These are phyloP conservation scores for Naegleria fowleri DNA, from an alignment of 208 protist genomes.

Conservation along the genomic window DNA sequence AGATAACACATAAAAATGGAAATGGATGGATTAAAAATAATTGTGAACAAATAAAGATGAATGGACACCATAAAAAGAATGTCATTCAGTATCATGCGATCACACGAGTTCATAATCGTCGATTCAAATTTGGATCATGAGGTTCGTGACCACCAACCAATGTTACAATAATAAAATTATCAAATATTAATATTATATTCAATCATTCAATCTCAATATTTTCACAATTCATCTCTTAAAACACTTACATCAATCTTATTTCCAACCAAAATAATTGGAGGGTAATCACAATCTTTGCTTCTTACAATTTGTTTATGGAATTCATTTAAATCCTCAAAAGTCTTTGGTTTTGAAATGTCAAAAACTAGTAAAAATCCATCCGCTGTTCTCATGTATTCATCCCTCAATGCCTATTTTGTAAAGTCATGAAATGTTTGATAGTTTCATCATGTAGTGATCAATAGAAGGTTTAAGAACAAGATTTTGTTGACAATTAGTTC, in stretches of 20 bases:
- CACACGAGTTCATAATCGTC: too few relatives aligned
- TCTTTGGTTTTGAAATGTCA: constrained; percentile 36
- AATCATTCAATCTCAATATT: neutral
- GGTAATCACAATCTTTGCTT: constrained; percentile 49
- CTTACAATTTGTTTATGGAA: constrained; percentile 49
- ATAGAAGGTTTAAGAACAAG: too few relatives aligned
- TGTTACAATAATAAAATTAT: too few relatives aligned
- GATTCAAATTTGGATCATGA: too few relatives aligned
- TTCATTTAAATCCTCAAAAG: constrained; percentile 50
- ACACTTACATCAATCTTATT: constrained; percentile 59
- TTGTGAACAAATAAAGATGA: too few relatives aligned
- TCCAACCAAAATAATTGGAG: constrained; percentile 53
- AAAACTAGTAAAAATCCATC: constrained; percentile 59
- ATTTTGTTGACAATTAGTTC: too few relatives aligned
- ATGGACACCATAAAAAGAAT: too few relatives aligned
- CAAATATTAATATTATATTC: too few relatives aligned
- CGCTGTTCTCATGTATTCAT: constrained; percentile 48
- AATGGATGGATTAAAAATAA: too few relatives aligned
- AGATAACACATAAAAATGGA: too few relatives aligned
- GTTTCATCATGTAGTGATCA: neutral
- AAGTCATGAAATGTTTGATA: neutral
- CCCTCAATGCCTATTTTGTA: constrained; percentile 31
- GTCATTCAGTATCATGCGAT: too few relatives aligned
- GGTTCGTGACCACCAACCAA: too few relatives aligned
- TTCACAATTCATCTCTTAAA: neutral